A percentile compares a stretch with the other conserved stretches of the same genome.
These are phyloP conservation scores for Aquilaria agallochum DNA, from an alignment of 441 rosid genomes.

Conservation along the genomic window DNA sequence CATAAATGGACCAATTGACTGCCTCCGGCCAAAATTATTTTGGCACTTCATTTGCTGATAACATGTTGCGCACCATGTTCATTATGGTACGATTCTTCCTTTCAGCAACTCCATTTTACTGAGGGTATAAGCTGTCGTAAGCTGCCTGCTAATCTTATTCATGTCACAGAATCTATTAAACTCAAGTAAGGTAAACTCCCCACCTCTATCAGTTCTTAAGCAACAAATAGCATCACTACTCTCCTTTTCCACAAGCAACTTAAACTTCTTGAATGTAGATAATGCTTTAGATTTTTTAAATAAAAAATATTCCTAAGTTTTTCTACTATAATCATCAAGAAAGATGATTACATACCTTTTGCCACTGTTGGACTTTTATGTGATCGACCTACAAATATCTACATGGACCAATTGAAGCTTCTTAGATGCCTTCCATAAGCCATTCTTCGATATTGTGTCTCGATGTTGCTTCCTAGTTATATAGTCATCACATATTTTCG, in stretches of 20 bases:
- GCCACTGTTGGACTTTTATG: neutral
- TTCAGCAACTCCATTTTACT: neutral
- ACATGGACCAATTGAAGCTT: neutral
- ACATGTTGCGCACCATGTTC: too few relatives aligned
- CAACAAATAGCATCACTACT: neutral
- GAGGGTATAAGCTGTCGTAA: neutral
- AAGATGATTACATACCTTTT: neutral
- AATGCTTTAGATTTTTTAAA: too few relatives aligned
- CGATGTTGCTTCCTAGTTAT: too few relatives aligned
- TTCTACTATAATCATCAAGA: too few relatives aligned
- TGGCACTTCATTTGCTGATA: too few relatives aligned
- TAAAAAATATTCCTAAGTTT: too few relatives aligned
- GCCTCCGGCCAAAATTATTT: constrained; percentile 1
- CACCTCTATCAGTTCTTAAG: neutral
- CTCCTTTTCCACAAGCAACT: neutral
- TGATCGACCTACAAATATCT: neutral
- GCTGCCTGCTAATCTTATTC: neutral
- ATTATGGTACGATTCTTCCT: neutral
- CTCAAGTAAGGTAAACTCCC: too few relatives aligned
- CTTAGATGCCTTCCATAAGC: neutral
- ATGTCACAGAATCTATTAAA: too few relatives aligned
- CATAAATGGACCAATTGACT: neutral
- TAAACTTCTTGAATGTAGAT: neutral
- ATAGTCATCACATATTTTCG: too few relatives aligned
- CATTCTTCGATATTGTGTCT: too few relatives aligned